phyloP scores from a whole-genome alignment of 1,139 yeast species.

The Taiozyma sp. region DNA sequence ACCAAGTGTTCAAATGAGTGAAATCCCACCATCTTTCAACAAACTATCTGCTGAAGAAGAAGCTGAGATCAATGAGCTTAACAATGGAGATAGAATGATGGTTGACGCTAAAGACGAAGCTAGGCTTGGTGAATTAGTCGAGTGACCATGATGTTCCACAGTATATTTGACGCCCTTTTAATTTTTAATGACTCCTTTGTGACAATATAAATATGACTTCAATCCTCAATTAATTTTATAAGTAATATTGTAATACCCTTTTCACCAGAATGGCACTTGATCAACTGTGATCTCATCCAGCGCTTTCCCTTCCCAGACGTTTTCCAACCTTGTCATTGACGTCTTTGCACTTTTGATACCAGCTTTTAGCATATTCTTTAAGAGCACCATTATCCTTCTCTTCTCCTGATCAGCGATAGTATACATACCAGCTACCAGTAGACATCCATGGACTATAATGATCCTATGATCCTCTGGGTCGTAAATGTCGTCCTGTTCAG shows the following conservation, averaged over 20 bases:
- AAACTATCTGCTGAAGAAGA: slow-evolving; percentile 21
- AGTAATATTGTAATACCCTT: not conserved
- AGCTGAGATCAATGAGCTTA: slow-evolving; percentile 19
- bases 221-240: not conserved
- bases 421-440: slow-evolving; percentile 32
- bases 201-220: not conserved
- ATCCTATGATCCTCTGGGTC: slow-evolving; percentile 27
- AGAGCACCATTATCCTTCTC: not conserved
- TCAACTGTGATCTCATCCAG: not conserved
- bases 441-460: slow-evolving; percentile 37
- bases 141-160: not conserved
- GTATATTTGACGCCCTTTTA: not conserved
- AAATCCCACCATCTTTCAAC: slow-evolving; percentile 24
- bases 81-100: slow-evolving; percentile 19
- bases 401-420: slow-evolving; percentile 27
- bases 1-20: slow-evolving; percentile 91
- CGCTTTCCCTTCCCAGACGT: not conserved
- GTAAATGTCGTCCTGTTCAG: not conserved
- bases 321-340: not conserved
- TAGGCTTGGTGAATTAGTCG: slow-evolving; percentile 23
- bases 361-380: not conserved
- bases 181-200: not conserved
- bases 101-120: slow-evolving; percentile 26
- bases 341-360: not conserved
- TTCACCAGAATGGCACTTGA: not conserved